A percentile compares a stretch with the other conserved stretches of the same genome.
phyloP scores from a whole-genome alignment of 2,329 filamentous ascomycete species.

The Talaromyces sp. region DNA sequence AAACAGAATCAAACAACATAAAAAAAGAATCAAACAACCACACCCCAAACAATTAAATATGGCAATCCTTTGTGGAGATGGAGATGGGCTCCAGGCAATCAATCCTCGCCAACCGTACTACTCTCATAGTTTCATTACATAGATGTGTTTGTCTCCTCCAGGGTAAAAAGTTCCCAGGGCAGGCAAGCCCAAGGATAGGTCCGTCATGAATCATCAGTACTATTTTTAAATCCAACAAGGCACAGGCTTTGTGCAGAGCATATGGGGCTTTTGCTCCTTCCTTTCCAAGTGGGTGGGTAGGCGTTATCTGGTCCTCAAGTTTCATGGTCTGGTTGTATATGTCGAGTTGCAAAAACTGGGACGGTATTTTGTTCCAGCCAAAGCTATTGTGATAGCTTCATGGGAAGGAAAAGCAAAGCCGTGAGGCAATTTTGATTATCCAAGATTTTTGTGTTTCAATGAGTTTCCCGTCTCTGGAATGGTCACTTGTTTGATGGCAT shows the following conservation, averaged over 20 bases:
- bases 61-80: neutral
- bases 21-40: neutral
- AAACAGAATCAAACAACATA: neutral
- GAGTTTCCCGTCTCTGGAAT: neutral
- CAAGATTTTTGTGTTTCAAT: neutral
- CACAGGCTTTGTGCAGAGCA: neutral
- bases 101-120: neutral
- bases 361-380: neutral
- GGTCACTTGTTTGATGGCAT: neutral
- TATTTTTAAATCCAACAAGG: neutral
- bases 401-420: neutral
- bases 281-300: neutral
- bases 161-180: neutral
- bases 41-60: neutral
- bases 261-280: neutral
- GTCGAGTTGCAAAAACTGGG: neutral
- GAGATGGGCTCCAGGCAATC: neutral
- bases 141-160: neutral
- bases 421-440: neutral
- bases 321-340: neutral
- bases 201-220: neutral
- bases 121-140: neutral
- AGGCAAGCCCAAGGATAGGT: neutral
- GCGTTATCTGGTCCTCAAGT: neutral
- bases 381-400: neutral